These are phyloP conservation scores for Bimuria novae-zelandiae DNA, from an alignment of 2,329 filamentous ascomycete species.

Conservation along the genomic window DNA sequence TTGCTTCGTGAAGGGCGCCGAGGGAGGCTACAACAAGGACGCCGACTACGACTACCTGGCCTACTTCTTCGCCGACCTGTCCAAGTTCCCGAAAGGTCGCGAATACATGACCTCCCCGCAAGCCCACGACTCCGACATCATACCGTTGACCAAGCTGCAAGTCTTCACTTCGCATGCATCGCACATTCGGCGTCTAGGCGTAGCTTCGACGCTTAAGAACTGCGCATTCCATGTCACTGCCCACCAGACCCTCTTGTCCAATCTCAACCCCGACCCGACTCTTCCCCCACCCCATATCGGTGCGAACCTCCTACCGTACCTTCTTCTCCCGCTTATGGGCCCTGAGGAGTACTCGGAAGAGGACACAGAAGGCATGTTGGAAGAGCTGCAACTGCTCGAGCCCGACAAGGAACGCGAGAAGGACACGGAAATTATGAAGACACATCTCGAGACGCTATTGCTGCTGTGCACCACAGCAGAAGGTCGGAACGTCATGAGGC, in stretches of 20 bases:
- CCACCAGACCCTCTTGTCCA: constrained; percentile 70
- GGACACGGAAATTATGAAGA: constrained; percentile 76
- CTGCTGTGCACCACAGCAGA: constrained; percentile 78
- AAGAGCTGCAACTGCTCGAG: constrained; percentile 85
- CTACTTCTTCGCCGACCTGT: constrained; percentile 91
- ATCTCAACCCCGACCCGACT: constrained; percentile 35
- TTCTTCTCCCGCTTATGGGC: constrained; percentile 85
- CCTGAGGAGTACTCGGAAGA: constrained; percentile 87
- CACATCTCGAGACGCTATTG: constrained; percentile 86
- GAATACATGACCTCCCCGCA: constrained; percentile 75
- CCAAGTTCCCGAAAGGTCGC: constrained; percentile 74
- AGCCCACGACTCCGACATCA: constrained; percentile 72
- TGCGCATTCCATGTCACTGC: constrained; percentile 79
- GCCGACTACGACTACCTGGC: constrained; percentile 92
- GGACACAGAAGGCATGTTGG: constrained; percentile 82
- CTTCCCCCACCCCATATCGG: constrained; percentile 60
- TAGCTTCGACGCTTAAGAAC: constrained; percentile 96
- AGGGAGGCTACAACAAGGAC: constrained; percentile 78
- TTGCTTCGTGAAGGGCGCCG: constrained; percentile 90
- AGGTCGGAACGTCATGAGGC: constrained; percentile 74
- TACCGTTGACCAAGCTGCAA: constrained; percentile 89
- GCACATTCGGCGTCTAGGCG: constrained; percentile 82
- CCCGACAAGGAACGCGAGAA: constrained; percentile 86
- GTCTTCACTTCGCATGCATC: constrained; percentile 94
- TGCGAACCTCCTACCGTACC: constrained; percentile 83